Evolutionary conservation across 768 basidiomycete genomes (phyloP).

Genomic region (Calocera viscosa): DNA sequence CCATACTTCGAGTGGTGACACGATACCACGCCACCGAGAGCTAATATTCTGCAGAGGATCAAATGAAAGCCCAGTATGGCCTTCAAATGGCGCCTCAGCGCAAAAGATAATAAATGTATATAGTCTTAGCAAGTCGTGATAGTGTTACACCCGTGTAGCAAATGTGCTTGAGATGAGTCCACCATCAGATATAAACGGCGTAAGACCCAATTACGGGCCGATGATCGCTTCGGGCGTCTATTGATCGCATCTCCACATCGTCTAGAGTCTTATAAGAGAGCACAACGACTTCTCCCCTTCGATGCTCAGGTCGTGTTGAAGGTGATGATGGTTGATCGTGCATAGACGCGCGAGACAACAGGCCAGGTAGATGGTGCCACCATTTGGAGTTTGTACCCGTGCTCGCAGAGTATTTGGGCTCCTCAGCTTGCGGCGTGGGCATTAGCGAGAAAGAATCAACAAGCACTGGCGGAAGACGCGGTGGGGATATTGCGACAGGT

Average conservation of each 20-base stretch:
- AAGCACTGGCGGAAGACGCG: background rate
- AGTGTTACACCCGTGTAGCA: too few relatives aligned
- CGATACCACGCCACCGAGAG: too few relatives aligned
- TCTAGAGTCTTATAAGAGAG: conserved; percentile 60
- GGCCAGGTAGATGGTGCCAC: background rate
- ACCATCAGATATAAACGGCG: conserved; percentile 50
- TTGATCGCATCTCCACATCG: conserved; percentile 56
- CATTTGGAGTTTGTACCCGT: background rate
- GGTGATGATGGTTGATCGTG: conserved; percentile 21
- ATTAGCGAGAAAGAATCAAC: background rate
- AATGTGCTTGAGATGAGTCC: too few relatives aligned
- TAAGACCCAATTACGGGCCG: conserved; percentile 74
- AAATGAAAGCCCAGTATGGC: too few relatives aligned
- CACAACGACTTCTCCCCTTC: conserved; percentile 60
- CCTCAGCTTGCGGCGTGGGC: background rate
- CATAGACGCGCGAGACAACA: background rate
- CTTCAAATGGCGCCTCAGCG: too few relatives aligned
- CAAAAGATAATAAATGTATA: too few relatives aligned
- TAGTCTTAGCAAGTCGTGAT: too few relatives aligned
- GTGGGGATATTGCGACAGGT: background rate
- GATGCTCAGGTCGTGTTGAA: conserved; percentile 18
- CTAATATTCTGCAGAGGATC: too few relatives aligned
- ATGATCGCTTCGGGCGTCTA: conserved; percentile 75
- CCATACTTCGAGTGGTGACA: too few relatives aligned
- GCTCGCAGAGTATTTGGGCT: background rate